Evolutionary conservation across 1,284 basidiomycete genomes (phyloP).

Genomic region (Heliocybe sulcata): DNA sequence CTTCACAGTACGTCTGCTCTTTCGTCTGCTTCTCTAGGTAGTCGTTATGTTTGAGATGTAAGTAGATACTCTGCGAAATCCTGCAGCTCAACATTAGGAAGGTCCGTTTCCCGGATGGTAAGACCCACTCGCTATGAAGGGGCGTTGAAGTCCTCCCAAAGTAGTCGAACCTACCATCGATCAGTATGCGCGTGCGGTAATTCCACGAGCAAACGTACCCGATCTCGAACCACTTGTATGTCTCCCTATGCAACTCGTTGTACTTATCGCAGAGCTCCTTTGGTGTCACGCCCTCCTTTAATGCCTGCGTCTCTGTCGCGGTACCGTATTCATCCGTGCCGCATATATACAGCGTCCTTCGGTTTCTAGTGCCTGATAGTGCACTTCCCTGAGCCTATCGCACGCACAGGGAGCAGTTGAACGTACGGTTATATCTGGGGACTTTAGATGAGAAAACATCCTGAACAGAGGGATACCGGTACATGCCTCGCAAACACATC

Average conservation of each 20-base stretch:
- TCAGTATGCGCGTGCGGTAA: conserved; percentile 8
- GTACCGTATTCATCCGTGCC: conserved; percentile 99
- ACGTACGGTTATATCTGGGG: conserved; percentile 63
- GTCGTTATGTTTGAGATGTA: conserved; percentile 73
- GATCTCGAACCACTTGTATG: conserved; percentile 94
- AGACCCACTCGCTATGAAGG: conserved; percentile 77
- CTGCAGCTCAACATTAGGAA: conserved; percentile 31
- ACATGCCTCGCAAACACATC: conserved; percentile 93
- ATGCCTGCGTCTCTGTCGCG: conserved; percentile 94
- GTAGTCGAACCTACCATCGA: conserved; percentile 77
- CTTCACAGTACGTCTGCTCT: conserved; percentile 92
- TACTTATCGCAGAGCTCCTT: conserved; percentile 93
- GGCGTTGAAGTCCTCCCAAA: conserved; percentile 95
- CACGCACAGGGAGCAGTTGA: conserved; percentile 1
- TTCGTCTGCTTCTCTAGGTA: conserved; percentile 77
- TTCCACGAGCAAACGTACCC: conserved; percentile 38
- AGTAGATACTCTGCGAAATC: conserved; percentile 85
- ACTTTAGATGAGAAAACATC: conserved; percentile 23
- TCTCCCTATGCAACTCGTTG: conserved; percentile 82
- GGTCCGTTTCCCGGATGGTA: not conserved
- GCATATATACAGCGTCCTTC: conserved; percentile 80
- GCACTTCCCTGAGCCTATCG: not conserved
- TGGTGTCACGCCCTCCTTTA: conserved; percentile 90
- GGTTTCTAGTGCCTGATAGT: conserved; percentile 61
- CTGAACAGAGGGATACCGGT: conserved; percentile 11